These are phyloP conservation scores for Fusarium torreyae DNA, from an alignment of 2,329 filamentous ascomycete species.

Conservation along the genomic window DNA sequence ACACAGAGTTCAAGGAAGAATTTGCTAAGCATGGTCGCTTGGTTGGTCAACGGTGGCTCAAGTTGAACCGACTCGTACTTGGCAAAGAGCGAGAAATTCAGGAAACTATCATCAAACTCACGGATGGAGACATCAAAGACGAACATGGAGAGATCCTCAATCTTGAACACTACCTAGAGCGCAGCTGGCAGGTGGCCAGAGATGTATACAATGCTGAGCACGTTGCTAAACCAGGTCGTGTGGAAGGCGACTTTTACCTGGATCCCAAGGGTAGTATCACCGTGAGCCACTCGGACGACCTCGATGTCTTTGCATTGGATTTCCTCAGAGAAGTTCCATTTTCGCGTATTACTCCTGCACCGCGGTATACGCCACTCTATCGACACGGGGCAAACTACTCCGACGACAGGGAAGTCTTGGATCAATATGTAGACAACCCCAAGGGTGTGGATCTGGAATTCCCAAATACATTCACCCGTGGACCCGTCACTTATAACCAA, in stretches of 20 bases:
- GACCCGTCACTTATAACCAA: conserved; percentile 18
- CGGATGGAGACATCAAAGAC: conserved; percentile 1
- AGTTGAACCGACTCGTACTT: conserved; percentile 17
- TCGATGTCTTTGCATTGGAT: conserved; percentile 39
- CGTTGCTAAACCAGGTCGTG: neutral
- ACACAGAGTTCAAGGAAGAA: neutral
- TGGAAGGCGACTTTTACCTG: conserved; percentile 33
- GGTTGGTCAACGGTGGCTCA: conserved; percentile 12
- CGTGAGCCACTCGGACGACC: conserved; percentile 30
- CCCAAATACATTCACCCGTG: neutral
- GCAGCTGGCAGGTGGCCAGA: conserved; percentile 27
- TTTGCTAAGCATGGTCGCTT: neutral
- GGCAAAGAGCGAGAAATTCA: conserved; percentile 30
- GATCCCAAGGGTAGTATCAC: conserved; percentile 30
- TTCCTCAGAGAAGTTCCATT: conserved; percentile 27
- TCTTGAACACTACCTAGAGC: conserved; percentile 19
- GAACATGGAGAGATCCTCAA: neutral
- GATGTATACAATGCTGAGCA: conserved; percentile 23
- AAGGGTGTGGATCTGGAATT: too few species aligned
- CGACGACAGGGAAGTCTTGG: neutral
- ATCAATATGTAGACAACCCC: too few species aligned
- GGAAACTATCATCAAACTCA: conserved; percentile 22
- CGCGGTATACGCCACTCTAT: conserved; percentile 30
- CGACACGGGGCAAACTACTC: conserved; percentile 42
- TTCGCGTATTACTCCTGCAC: too few species aligned